Evolutionary conservation across 1,139 yeast genomes (phyloP).

Genomic region (Eremothecium coryli): DNA sequence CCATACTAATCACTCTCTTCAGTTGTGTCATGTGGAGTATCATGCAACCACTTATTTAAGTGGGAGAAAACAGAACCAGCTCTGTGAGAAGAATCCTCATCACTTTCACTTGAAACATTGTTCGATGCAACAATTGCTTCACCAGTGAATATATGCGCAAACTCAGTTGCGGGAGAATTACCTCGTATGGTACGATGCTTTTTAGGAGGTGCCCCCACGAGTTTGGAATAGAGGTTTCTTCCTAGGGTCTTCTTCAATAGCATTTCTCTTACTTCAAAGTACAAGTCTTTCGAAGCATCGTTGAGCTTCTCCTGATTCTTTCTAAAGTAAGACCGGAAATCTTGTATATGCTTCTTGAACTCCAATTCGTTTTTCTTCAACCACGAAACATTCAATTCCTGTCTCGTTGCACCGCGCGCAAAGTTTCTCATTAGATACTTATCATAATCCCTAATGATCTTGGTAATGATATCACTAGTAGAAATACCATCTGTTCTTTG

Average conservation of each 20-base stretch:
- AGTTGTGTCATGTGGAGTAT: constrained; percentile 1
- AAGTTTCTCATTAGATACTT: constrained; percentile 93
- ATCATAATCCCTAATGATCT: constrained; percentile 90
- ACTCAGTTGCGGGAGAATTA: constrained; percentile 51
- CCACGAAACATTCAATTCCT: constrained; percentile 95
- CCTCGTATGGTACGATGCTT: constrained; percentile 16
- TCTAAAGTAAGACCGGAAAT: constrained; percentile 77
- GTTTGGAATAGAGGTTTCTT: constrained; percentile 27
- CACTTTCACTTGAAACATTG: constrained; percentile 7
- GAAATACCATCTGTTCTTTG: constrained; percentile 96
- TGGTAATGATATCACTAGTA: constrained; percentile 91
- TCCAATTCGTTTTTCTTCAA: constrained; percentile 92
- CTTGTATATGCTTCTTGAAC: constrained; percentile 78
- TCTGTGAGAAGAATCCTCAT: constrained; percentile 5
- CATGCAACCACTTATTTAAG: constrained; percentile 2
- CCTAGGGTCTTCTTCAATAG: constrained; percentile 43
- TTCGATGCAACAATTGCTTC: constrained; percentile 4
- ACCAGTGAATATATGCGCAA: constrained; percentile 48
- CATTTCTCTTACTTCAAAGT: constrained; percentile 73
- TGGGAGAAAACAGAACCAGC: constrained; percentile 5
- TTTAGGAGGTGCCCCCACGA: constrained; percentile 16
- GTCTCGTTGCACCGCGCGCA: constrained; percentile 94
- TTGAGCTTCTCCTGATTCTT: constrained; percentile 62
- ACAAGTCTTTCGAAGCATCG: constrained; percentile 69
- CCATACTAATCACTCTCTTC: constrained; percentile 4